phyloP scores from a whole-genome alignment of 176 grass and related monocot genomes.

The Ananas comosus region DNA sequence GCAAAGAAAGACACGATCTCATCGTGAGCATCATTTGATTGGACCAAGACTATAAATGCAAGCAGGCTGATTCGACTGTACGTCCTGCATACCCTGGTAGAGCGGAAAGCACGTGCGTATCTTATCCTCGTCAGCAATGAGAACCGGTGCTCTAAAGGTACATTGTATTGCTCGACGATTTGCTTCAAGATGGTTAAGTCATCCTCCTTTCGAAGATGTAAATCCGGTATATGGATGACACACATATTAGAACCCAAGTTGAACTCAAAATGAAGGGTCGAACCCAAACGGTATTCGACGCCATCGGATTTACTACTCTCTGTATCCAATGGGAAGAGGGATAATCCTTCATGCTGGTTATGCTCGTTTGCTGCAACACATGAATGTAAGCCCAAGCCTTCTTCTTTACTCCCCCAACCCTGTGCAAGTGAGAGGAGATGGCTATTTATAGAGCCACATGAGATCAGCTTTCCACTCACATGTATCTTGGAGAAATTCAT shows the following conservation, averaged over 20 bases:
- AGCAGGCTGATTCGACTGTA: slow-evolving; percentile 97
- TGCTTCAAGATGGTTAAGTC: slow-evolving; percentile 85
- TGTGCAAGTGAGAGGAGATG: slow-evolving; percentile 88
- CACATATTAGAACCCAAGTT: slow-evolving; percentile 55
- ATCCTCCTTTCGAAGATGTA: slow-evolving; percentile 83
- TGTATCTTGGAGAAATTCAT: slow-evolving; percentile 97
- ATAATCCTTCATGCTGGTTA: slow-evolving; percentile 60
- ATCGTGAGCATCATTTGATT: slow-evolving; percentile 89
- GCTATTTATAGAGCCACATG: slow-evolving; percentile 67
- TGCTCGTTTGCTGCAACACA: slow-evolving; percentile 86
- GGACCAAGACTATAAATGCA: slow-evolving; percentile 86
- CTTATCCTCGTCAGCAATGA: slow-evolving; percentile 91
- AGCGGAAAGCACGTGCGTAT: slow-evolving; percentile 79
- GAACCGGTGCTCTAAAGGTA: slow-evolving; percentile 76
- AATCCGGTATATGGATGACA: slow-evolving; percentile 82
- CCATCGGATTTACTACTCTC: slow-evolving; percentile 57
- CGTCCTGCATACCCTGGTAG: slow-evolving; percentile 45
- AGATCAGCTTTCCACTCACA: slow-evolving; percentile 79
- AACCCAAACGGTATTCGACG: slow-evolving; percentile 69
- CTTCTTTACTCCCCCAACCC: slow-evolving; percentile 99
- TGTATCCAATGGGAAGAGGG: slow-evolving; percentile 60
- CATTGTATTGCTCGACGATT: slow-evolving; percentile 60
- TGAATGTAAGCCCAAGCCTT: slow-evolving; percentile 87
- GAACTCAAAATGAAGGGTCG: slow-evolving; percentile 96
- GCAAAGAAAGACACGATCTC: slow-evolving; percentile 95